Conservation (phyloP, 2,329 filamentous ascomycete genomes). For the Teratosphaeria gauchensis region DNA sequence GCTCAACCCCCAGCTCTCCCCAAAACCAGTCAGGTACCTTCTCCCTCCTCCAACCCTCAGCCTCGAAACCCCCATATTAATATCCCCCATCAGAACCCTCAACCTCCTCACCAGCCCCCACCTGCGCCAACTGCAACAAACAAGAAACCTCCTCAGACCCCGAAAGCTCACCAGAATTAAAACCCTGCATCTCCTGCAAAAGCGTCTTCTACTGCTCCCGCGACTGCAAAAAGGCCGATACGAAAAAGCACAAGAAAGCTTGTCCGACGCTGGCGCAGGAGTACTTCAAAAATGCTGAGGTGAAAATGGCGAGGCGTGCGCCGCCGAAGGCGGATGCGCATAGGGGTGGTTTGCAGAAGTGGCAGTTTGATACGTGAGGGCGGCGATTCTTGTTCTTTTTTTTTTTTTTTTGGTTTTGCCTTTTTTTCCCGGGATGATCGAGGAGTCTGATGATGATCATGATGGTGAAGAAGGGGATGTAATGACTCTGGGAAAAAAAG, state of each 20-base stretch:
- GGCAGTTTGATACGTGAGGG: conserved; percentile 27
- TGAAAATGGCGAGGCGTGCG: conserved; percentile 29
- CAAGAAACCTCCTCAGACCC: background rate
- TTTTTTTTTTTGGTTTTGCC: no score
- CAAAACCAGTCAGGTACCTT: background rate
- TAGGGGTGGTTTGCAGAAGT: conserved; percentile 30
- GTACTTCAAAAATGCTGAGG: conserved; percentile 27
- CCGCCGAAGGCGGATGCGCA: conserved; percentile 17
- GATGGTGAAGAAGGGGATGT: no score
- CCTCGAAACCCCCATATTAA: background rate
- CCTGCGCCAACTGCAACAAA: background rate
- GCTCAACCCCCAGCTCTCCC: background rate
- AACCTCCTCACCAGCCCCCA: background rate
- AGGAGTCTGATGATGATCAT: no score
- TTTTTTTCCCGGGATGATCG: no score
- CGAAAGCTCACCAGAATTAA: conserved; percentile 11
- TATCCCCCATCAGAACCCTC: background rate
- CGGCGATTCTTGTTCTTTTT: no score
- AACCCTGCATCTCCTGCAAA: conserved; percentile 31
- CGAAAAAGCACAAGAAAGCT: conserved; percentile 32
- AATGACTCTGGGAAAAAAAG: no score
- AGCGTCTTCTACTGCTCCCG: conserved; percentile 30
- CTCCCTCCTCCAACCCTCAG: background rate
- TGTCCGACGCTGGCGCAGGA: conserved; percentile 30
- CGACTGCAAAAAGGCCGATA: conserved; percentile 31